Base-by-base conservation (phyloP, 768 basidiomycete species). In the Pleurotus citrinopileatus region DNA sequence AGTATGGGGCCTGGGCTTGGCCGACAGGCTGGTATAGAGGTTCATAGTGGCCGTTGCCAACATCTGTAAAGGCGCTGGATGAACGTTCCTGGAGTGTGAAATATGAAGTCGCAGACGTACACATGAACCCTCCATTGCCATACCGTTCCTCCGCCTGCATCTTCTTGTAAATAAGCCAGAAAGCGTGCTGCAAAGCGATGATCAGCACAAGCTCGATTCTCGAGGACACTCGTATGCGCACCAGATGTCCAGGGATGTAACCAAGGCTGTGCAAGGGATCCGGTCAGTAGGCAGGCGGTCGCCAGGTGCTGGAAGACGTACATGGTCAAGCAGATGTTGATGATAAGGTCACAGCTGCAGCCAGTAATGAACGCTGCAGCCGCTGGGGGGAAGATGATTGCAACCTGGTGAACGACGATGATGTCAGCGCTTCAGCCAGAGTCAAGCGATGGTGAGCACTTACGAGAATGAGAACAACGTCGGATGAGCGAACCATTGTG, bases 91-190 rank as follows among this genome's bases (percentile, higher is more conserved):
- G 22, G 3, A 2, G 36, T 2, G 28, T 40, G 3, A 9, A 17
- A 46, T 19, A 32, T 36, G n/a, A 32, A 23, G 4, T 13, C n/a
- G n/a, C n/a, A n/a, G n/a, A 78, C 91, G 63, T 63, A 91, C 91
- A 94, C 48, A 76, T 68, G 73, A 83, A 94, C 27, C 87, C 87
- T 17, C 89, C 90, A 4, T 65, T 70, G 10, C 92, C 92, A 62
- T 90, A 95, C 37, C 75, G 78, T 61, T 91, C 90, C 61, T 91
- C 89, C 0, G 91, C 93, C 61, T 89, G 78, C 79, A 92, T 92
- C 79, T 87, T 89, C 79, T 79, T 87, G 73, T 93, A 93, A 54
- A 94, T 92, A 50, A 95, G 77, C 88, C 88, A 93, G 73, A 93
- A 92, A 1, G 90, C 88, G 64, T 94, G 91, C 42, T 66, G 54